Evolutionary conservation across 495 filamentous ascomycete species (phyloP).

Genomic region (Entonaema liquescens): DNA sequence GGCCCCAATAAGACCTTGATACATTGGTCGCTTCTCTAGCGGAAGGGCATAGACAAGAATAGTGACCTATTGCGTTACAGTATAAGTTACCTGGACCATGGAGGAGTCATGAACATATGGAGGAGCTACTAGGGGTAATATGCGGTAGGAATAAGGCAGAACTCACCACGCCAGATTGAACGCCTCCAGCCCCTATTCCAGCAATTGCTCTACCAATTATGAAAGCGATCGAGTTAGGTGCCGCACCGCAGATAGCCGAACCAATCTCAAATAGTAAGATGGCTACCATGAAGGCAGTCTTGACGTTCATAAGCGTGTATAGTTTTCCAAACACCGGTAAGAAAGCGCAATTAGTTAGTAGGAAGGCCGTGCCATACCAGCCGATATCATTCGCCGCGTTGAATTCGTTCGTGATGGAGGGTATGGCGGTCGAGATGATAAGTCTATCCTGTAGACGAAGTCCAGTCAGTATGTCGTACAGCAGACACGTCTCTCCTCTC

Average conservation of each 20-base stretch:
- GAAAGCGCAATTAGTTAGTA: conserved; percentile 58
- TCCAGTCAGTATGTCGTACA: neutral
- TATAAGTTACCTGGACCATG: neutral
- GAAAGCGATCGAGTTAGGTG: conserved; percentile 59
- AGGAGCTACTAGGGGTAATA: neutral
- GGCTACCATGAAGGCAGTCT: conserved; percentile 52
- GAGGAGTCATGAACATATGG: no score
- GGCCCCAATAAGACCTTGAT: conserved; percentile 52
- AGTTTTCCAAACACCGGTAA: conserved; percentile 59
- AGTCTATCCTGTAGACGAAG: neutral
- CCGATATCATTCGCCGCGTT: conserved; percentile 57
- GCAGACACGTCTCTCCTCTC: neutral
- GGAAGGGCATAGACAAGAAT: conserved; percentile 58
- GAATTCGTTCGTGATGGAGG: conserved; percentile 59
- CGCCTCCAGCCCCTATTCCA: conserved; percentile 53
- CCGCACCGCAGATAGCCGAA: conserved; percentile 64
- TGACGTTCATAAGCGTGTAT: conserved; percentile 56
- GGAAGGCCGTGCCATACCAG: conserved; percentile 64
- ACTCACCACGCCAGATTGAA: conserved; percentile 46
- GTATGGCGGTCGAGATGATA: conserved; percentile 53
- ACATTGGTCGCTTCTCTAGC: conserved; percentile 57
- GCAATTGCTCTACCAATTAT: conserved; percentile 68
- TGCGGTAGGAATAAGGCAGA: neutral
- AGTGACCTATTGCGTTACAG: neutral
- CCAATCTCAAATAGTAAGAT: conserved; percentile 60